Conservation (phyloP, 805 yeast genomes). For the Nakazawaea wickerhamii region DNA sequence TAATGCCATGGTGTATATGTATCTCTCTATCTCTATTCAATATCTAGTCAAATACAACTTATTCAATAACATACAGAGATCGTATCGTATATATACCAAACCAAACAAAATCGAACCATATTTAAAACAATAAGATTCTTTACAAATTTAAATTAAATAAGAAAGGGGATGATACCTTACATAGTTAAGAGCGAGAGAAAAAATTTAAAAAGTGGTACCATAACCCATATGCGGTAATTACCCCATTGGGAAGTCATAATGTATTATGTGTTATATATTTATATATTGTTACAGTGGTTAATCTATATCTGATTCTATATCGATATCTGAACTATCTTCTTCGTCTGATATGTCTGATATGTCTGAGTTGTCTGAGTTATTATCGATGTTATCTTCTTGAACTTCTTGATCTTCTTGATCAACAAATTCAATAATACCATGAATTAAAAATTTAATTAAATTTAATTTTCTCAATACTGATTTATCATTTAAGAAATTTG, state of each 20-base stretch:
- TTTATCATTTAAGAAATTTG: conserved; percentile 3
- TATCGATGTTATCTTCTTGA: neutral
- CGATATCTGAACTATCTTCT: neutral
- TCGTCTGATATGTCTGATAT: neutral
- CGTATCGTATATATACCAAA: neutral
- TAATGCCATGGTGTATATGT: conserved; percentile 31
- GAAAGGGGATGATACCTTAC: neutral
- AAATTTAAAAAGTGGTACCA: conserved; percentile 4
- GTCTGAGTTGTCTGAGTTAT: neutral
- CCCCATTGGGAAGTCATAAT: neutral
- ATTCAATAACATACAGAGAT: neutral
- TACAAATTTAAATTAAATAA: too few species aligned
- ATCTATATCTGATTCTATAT: too few species aligned
- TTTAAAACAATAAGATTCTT: too few species aligned
- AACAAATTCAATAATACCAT: conserved; percentile 1
- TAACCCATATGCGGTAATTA: neutral
- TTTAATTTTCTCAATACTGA: neutral
- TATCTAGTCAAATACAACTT: too few species aligned
- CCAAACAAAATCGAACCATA: neutral
- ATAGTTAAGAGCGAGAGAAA: neutral
- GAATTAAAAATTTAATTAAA: conserved; percentile 1
- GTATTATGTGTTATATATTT: neutral
- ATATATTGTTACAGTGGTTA: too few species aligned
- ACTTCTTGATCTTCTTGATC: neutral
- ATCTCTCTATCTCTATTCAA: neutral